These are phyloP conservation scores for Chlorencoelia australis DNA, from an alignment of 2,329 filamentous ascomycete genomes.

Conservation along the genomic window DNA sequence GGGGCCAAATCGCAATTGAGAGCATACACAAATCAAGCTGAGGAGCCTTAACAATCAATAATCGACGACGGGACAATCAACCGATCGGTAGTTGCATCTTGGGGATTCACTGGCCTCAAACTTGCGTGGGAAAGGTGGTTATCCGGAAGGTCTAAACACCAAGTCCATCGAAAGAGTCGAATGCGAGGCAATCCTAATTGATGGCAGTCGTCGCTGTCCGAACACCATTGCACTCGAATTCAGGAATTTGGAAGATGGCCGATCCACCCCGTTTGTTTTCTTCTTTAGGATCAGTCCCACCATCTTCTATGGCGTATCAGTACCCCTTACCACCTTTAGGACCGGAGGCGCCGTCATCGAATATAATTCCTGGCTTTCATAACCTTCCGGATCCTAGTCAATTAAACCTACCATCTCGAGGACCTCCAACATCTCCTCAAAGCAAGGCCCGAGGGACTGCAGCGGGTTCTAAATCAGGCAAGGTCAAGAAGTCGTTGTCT, in stretches of 20 bases:
- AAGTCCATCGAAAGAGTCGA: slow-evolving; percentile 4
- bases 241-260: slow-evolving; percentile 24
- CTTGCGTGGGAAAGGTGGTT: no score
- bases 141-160: background rate
- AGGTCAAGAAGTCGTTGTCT: slow-evolving; percentile 39
- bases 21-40: slow-evolving; percentile 1
- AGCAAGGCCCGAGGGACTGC: slow-evolving; percentile 11
- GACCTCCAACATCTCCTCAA: slow-evolving; percentile 15
- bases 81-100: no score
- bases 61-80: background rate
- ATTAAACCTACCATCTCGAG: slow-evolving; percentile 13
- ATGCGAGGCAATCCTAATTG: slow-evolving; percentile 21
- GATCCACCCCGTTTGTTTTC: slow-evolving; percentile 19
- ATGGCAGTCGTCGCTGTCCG: slow-evolving; percentile 27
- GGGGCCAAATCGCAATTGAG: background rate
- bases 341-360: slow-evolving; percentile 17
- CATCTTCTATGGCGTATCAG: slow-evolving; percentile 23
- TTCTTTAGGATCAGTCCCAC: slow-evolving; percentile 14
- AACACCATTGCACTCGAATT: slow-evolving; percentile 21
- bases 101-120: no score
- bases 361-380: slow-evolving; percentile 22
- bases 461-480: slow-evolving; percentile 16
- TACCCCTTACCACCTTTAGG: slow-evolving; percentile 20
- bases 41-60: background rate
- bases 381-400: slow-evolving; percentile 17